These are phyloP conservation scores for Puccinia triticina DNA, from an alignment of 1,284 basidiomycete genomes.

Conservation along the genomic window DNA sequence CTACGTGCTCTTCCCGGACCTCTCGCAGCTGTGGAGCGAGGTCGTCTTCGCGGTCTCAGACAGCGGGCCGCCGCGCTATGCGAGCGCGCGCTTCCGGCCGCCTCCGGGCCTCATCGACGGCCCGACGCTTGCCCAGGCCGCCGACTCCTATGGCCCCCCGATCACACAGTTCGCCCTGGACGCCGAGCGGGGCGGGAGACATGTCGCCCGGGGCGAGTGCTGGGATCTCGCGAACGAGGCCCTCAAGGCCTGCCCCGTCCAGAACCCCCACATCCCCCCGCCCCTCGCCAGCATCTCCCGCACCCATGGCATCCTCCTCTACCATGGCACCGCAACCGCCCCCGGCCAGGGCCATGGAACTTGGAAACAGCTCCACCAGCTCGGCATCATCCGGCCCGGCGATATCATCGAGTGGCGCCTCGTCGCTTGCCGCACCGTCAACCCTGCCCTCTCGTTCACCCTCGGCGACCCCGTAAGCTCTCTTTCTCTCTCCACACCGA, in stretches of 20 bases:
- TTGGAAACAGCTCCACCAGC: constrained; percentile 66
- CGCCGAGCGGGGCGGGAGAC: constrained; percentile 63
- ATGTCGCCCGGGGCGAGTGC: constrained; percentile 67
- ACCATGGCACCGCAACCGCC: constrained; percentile 61
- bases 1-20: constrained; percentile 64
- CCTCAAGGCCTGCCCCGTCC: constrained; percentile 63
- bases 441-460: constrained; percentile 36
- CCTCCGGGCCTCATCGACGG: constrained; percentile 61
- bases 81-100: constrained; percentile 62
- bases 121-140: constrained; percentile 62
- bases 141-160: constrained; percentile 65
- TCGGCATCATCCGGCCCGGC: constrained; percentile 63
- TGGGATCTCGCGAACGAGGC: constrained; percentile 68
- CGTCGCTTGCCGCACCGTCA: constrained; percentile 38
- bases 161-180: constrained; percentile 65
- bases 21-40: constrained; percentile 65
- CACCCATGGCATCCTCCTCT: constrained; percentile 68
- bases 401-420: constrained; percentile 67
- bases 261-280: constrained; percentile 64
- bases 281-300: constrained; percentile 65
- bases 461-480: constrained; percentile 45
- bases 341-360: constrained; percentile 60
- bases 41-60: constrained; percentile 59
- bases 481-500: too few relatives aligned
- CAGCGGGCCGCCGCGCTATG: constrained; percentile 59